phyloP scores from a whole-genome alignment of 2,329 filamentous ascomycete genomes.

The Colletotrichum liriopes region DNA sequence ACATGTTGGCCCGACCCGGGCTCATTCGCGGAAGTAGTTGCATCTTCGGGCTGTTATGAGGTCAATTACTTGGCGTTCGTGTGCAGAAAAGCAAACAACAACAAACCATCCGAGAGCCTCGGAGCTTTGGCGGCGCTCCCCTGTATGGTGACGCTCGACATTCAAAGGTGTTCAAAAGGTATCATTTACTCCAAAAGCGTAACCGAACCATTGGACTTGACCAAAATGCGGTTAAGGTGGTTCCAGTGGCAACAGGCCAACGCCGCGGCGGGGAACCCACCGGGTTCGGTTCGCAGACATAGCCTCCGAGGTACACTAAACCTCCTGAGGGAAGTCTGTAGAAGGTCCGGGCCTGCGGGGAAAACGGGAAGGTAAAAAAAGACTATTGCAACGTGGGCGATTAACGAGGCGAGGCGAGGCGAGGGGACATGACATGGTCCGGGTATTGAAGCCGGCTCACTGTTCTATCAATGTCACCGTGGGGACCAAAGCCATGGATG shows the following conservation, averaged over 20 bases:
- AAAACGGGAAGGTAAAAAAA: slow-evolving; percentile 27
- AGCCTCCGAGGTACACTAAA: neutral
- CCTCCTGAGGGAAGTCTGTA: slow-evolving; percentile 3
- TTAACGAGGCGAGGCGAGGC: slow-evolving; percentile 39
- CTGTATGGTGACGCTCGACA: neutral
- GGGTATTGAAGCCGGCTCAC: slow-evolving; percentile 17
- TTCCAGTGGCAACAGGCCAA: neutral
- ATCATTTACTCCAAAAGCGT: neutral
- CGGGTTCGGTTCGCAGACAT: slow-evolving; percentile 16
- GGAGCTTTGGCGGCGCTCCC: neutral
- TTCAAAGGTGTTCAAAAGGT: neutral
- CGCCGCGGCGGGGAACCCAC: slow-evolving; percentile 9
- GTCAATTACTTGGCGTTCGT: neutral
- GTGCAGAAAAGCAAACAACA: neutral
- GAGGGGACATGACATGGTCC: slow-evolving; percentile 33
- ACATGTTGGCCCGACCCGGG: neutral
- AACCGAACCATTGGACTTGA: neutral
- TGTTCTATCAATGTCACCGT: slow-evolving; percentile 25
- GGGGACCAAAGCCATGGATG: slow-evolving; percentile 21
- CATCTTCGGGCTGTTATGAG: neutral
- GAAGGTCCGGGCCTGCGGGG: slow-evolving; percentile 32
- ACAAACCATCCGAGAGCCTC: neutral
- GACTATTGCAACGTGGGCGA: slow-evolving; percentile 28
- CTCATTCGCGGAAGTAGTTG: neutral
- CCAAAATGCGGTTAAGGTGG: neutral